Conservation (phyloP, 202 grass and related monocot species). For the Saccharum hybrid region DNA sequence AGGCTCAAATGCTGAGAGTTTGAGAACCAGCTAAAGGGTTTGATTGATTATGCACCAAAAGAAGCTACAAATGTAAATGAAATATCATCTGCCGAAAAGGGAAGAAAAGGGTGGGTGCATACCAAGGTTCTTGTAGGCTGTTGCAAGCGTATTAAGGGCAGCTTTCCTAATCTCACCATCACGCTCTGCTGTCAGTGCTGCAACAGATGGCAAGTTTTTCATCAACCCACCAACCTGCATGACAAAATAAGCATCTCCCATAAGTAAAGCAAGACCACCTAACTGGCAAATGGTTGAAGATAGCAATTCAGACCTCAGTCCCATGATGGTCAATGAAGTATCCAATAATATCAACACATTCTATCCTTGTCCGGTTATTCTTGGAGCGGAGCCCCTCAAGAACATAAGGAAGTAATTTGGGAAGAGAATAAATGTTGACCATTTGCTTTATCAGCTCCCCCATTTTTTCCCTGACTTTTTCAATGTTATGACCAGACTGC, state of each 20-base stretch:
- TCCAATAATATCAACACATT: conserved; percentile 95
- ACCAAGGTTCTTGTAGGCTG: conserved; percentile 97
- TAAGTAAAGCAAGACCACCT: conserved; percentile 27
- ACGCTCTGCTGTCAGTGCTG: conserved; percentile 81
- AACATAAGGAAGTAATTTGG: conserved; percentile 85
- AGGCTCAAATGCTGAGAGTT: background rate
- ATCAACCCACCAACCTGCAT: conserved; percentile 90
- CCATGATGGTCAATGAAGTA: conserved; percentile 87
- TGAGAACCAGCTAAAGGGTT: background rate
- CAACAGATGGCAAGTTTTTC: conserved; percentile 95
- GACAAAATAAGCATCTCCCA: conserved; percentile 34
- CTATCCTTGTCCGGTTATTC: conserved; percentile 96
- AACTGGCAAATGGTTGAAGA: background rate
- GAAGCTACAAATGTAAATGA: background rate
- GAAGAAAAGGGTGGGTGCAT: background rate
- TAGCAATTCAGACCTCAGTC: conserved; percentile 63
- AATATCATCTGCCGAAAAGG: background rate
- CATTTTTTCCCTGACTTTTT: conserved; percentile 96
- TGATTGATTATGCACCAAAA: background rate
- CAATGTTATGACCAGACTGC: conserved; percentile 97
- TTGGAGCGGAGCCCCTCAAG: conserved; percentile 96
- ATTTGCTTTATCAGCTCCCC: conserved; percentile 96
- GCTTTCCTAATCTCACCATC: conserved; percentile 98
- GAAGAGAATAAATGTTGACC: conserved; percentile 80
- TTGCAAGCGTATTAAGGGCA: conserved; percentile 96